Evolutionary conservation across 2,329 filamentous ascomycete genomes (phyloP).

Genomic region (Talaromyces amestolkiae): DNA sequence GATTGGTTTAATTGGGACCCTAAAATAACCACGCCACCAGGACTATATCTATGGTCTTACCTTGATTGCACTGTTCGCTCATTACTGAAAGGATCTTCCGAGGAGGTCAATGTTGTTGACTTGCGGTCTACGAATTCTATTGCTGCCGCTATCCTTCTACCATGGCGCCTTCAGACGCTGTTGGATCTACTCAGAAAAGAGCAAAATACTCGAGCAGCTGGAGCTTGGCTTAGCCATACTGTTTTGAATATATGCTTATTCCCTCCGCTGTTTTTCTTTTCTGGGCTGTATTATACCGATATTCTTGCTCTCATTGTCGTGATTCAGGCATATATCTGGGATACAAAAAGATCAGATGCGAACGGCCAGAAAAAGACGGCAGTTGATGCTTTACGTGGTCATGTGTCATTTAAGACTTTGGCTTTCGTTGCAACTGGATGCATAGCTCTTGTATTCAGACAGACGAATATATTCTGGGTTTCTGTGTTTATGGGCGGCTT

Average conservation of each 20-base stretch:
- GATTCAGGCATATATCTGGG: constrained; percentile 62
- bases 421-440: constrained; percentile 59
- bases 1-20: constrained; percentile 82
- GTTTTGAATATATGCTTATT: constrained; percentile 81
- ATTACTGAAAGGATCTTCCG: constrained; percentile 30
- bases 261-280: constrained; percentile 93
- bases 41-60: constrained; percentile 64
- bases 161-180: constrained; percentile 53
- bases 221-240: constrained; percentile 38
- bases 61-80: constrained; percentile 32
- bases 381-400: constrained; percentile 12
- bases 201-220: constrained; percentile 30
- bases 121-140: constrained; percentile 41
- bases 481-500: constrained; percentile 51
- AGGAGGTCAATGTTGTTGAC: constrained; percentile 32
- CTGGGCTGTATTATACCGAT: constrained; percentile 92
- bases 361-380: constrained; percentile 16
- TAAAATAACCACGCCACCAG: constrained; percentile 95
- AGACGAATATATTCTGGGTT: constrained; percentile 97
- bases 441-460: constrained; percentile 71
- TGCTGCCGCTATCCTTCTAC: constrained; percentile 36
- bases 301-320: constrained; percentile 76
- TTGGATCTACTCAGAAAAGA: constrained; percentile 48
- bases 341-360: constrained; percentile 37
- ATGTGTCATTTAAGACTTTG: constrained; percentile 27